A percentile compares a stretch with the other conserved stretches of the same genome.
Evolutionary conservation across 2,329 filamentous ascomycete genomes (phyloP).

Genomic region (Thielaviopsis euricoi): DNA sequence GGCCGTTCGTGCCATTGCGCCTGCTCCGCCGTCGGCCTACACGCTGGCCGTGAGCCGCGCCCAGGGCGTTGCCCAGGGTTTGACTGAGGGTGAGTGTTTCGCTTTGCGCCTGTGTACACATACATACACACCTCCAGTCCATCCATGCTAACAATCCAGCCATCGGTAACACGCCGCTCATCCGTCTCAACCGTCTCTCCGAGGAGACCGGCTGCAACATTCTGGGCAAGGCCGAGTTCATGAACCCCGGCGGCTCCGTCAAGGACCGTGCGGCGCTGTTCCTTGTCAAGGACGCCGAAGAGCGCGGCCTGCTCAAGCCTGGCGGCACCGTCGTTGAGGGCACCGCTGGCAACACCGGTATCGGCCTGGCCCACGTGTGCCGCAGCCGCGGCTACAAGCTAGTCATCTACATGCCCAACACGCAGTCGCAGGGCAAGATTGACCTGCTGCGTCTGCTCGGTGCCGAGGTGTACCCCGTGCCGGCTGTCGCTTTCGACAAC

Average conservation of each 20-base stretch:
- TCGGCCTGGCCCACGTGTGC: conserved; percentile 93
- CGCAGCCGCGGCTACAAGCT: conserved; percentile 80
- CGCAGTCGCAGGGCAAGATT: conserved; percentile 94
- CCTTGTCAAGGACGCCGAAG: conserved; percentile 86
- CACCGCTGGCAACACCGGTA: conserved; percentile 94
- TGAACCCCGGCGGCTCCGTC: conserved; percentile 90
- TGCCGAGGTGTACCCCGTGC: conserved; percentile 89
- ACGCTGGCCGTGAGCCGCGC: conserved; percentile 60
- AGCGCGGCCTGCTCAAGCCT: conserved; percentile 61
- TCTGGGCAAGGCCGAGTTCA: conserved; percentile 94
- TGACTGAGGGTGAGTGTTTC: conserved; percentile 56
- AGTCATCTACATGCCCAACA: conserved; percentile 99
- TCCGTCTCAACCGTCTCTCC: conserved; percentile 75
- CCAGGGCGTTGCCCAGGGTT: conserved; percentile 60
- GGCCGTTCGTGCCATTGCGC: conserved; percentile 31
- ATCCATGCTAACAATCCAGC: conserved; percentile 33
- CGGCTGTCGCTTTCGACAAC: conserved; percentile 89
- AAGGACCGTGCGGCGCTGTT: conserved; percentile 94
- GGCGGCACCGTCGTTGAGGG: conserved; percentile 94
- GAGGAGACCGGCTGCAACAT: conserved; percentile 85
- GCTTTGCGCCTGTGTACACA: too few relatives aligned
- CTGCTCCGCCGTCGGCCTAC: conserved; percentile 35
- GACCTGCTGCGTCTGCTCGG: conserved; percentile 80
- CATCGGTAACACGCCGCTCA: conserved; percentile 93
- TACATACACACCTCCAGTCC: too few relatives aligned